phyloP scores from a whole-genome alignment of 768 basidiomycete genomes.

The Peribolospora kevripleyi region DNA sequence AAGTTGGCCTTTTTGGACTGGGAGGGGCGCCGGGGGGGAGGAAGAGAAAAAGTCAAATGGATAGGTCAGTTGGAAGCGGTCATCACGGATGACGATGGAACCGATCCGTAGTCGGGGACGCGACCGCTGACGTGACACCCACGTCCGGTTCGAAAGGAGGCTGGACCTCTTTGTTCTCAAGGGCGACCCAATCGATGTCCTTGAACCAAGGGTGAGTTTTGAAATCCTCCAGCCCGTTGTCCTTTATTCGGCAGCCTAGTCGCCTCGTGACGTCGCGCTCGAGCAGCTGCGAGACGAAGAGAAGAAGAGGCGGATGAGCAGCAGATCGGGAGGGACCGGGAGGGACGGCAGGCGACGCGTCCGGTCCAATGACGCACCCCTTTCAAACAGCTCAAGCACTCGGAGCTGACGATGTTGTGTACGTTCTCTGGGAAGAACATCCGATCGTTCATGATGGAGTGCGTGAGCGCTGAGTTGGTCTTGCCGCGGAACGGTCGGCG shows the following conservation, averaged over 20 bases:
- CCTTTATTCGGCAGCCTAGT: conserved; percentile 40
- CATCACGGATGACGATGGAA: no score
- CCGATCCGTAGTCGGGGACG: neutral
- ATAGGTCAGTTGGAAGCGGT: conserved; percentile 1
- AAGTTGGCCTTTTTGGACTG: conserved; percentile 99
- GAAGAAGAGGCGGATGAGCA: neutral
- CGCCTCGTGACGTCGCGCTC: conserved; percentile 63
- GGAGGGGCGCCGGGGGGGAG: neutral
- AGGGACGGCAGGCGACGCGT: neutral
- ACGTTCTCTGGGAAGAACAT: conserved; percentile 77
- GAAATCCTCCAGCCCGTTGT: conserved; percentile 42
- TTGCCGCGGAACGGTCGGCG: conserved; percentile 68
- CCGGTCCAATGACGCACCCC: conserved; percentile 32
- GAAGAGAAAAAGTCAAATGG: neutral
- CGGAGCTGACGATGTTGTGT: conserved; percentile 43
- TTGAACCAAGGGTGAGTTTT: conserved; percentile 65
- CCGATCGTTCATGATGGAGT: conserved; percentile 69
- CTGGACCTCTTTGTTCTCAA: conserved; percentile 37
- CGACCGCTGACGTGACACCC: conserved; percentile 20
- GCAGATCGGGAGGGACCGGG: neutral
- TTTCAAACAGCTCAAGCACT: conserved; percentile 54
- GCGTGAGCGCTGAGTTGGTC: conserved; percentile 75
- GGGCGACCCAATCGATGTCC: conserved; percentile 49
- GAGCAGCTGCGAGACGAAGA: conserved; percentile 34
- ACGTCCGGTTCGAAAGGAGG: conserved; percentile 87